Evolutionary conservation across 2,329 filamentous ascomycete genomes (phyloP).

Genomic region (Fusarium marasasianum): DNA sequence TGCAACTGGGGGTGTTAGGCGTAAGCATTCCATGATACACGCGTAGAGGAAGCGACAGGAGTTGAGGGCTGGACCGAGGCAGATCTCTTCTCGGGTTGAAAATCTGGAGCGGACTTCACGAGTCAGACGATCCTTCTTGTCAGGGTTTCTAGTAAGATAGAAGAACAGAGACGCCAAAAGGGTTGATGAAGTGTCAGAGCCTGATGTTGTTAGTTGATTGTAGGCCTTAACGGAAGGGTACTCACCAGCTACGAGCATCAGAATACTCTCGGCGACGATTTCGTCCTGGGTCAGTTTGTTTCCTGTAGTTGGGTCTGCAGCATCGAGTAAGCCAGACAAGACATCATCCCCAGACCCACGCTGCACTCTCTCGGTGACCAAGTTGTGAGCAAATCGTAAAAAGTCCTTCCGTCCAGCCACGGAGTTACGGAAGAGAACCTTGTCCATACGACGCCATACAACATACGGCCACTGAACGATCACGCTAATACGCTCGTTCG

Average conservation of each 20-base stretch:
- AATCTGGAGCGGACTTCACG: background rate
- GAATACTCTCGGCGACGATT: background rate
- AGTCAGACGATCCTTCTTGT: background rate
- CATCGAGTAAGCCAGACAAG: background rate
- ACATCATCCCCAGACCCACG: background rate
- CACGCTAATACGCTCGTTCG: background rate
- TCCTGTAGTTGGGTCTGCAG: background rate
- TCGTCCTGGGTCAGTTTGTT: background rate
- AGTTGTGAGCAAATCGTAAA: background rate
- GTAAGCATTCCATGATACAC: background rate
- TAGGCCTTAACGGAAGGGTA: background rate
- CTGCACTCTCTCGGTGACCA: background rate
- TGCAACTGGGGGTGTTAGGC: background rate
- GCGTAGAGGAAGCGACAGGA: background rate
- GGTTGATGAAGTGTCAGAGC: slow-evolving; percentile 1
- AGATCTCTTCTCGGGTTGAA: background rate
- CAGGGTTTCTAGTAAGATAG: background rate
- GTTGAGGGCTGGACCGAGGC: background rate
- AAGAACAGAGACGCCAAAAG: background rate
- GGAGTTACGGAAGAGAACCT: background rate
- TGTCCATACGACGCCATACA: background rate
- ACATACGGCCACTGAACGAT: background rate
- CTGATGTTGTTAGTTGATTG: background rate
- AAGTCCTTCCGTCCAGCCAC: background rate
- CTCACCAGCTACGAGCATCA: background rate